Base-by-base conservation (phyloP, 225 moss, liverwort and hornwort species). In the Physcomitrium patens region DNA sequence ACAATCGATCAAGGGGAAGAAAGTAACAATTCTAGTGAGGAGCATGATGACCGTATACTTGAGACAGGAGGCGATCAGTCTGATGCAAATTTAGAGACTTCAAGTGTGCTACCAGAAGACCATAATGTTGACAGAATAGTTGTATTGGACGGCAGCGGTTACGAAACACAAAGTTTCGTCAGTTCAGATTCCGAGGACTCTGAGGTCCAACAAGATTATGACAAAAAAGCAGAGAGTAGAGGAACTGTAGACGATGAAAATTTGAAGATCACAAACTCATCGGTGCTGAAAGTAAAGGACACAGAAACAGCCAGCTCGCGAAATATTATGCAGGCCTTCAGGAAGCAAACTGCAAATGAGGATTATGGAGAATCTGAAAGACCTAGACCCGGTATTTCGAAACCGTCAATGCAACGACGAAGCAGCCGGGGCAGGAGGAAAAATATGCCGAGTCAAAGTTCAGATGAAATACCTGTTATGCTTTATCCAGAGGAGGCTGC, bases 141-240 rank as follows among this genome's bases (percentile, higher is more conserved):
- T 75, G 41, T 78, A 47, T 58, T 74, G 37, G 78, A 78, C n/a
- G 78, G 78, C 60, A 82, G 74, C 75, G 78, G 75, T 20, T 69
- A 70, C 64, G 75, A 78, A 65, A 82, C 74, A 17, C 45, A 43
- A 60, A 82, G 82, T 75, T 60, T 45, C 31, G 53, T 74, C 46
- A 57, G 26, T 23, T 46, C 49, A 9, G 47, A 67, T 42, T 28
- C 42, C 46, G 67, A 56, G 52, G 68, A n/a, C 60, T 54, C 74
- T 49, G n/a, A 37, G 49, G 41, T 37, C 41, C 65, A 57, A 60
- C 24, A 51, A 42, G 52, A 52, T 37, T 4, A 37, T 72, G 66
- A 37, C 19, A 67, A 3, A n/a, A 12, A 20, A 67, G 51, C 60
- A 72, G 66, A 60, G 78, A 60, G 37, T 24, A 60, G 42, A 37